Conservation (phyloP, 495 filamentous ascomycete genomes). For the Neurospora terricola region DNA sequence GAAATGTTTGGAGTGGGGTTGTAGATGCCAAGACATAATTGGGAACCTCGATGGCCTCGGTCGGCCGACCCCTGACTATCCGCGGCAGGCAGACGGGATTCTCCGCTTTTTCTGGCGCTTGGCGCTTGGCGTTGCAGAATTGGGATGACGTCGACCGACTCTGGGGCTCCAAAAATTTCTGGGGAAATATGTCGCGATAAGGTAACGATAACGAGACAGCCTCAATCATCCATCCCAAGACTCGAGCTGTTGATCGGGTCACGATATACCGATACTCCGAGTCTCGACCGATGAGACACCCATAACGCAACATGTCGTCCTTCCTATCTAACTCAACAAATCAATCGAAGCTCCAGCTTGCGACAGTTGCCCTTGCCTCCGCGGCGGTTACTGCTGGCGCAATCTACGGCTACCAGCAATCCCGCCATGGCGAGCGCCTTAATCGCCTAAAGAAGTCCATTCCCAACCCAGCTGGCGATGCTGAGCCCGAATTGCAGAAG, state of each 20-base stretch:
- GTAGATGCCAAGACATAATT: neutral
- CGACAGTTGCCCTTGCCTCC: conserved; percentile 64
- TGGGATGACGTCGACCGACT: neutral
- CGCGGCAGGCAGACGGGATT: neutral
- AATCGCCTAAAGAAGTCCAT: conserved; percentile 65
- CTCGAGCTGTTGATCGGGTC: neutral
- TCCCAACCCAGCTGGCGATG: conserved; percentile 38
- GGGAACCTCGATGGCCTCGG: neutral
- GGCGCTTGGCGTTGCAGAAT: neutral
- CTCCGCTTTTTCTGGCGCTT: neutral
- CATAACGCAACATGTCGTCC: conserved; percentile 23
- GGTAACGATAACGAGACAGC: neutral
- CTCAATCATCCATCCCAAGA: neutral
- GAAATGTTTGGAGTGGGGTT: neutral
- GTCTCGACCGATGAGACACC: neutral
- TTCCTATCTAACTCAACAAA: conserved; percentile 23
- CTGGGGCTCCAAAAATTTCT: neutral
- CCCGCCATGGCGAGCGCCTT: conserved; percentile 51
- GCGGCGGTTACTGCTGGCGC: conserved; percentile 62
- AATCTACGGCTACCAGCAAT: conserved; percentile 62
- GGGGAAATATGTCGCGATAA: neutral
- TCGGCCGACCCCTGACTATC: neutral
- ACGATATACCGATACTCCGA: neutral
- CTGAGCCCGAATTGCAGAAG: conserved; percentile 21
- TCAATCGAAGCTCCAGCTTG: conserved; percentile 48